phyloP scores from a whole-genome alignment of 2,329 filamentous ascomycete species.

The Colletotrichum truncatum region DNA sequence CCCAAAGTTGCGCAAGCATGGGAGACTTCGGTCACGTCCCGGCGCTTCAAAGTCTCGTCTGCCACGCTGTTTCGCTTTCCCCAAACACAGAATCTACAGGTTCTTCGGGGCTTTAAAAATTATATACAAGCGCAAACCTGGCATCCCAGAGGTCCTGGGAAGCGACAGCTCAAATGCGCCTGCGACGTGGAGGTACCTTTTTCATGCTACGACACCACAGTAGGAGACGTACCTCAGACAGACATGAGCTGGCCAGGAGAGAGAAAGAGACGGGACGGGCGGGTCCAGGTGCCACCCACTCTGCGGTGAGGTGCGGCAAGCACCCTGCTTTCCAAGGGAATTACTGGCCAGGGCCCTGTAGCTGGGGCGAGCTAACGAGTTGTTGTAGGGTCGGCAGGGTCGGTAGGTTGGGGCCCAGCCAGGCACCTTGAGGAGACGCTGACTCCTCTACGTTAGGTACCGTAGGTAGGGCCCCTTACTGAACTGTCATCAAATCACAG shows the following conservation, averaged over 20 bases:
- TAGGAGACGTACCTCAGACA: background rate
- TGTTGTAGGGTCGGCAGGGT: constrained; percentile 8
- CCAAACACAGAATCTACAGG: background rate
- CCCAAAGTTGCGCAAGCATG: constrained; percentile 24
- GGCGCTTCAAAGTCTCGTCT: background rate
- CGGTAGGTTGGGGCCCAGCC: background rate
- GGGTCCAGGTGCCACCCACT: constrained; percentile 27
- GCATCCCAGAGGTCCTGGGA: background rate
- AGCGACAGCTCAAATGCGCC: constrained; percentile 23
- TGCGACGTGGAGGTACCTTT: constrained; percentile 18
- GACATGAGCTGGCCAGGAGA: constrained; percentile 8
- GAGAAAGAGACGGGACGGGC: constrained; percentile 20
- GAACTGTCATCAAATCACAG: no score
- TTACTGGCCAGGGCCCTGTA: constrained; percentile 18
- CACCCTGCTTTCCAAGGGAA: constrained; percentile 4
- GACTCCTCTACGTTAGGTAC: no score
- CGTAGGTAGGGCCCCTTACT: no score
- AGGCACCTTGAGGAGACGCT: background rate
- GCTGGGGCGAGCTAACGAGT: constrained; percentile 24
- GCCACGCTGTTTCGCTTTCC: background rate
- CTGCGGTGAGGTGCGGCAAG: constrained; percentile 21
- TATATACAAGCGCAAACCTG: background rate
- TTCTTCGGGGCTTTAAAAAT: background rate
- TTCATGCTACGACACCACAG: constrained; percentile 7
- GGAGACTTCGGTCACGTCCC: constrained; percentile 12